phyloP scores from a whole-genome alignment of 1,284 basidiomycete species.

The Amylostereum areolatum region DNA sequence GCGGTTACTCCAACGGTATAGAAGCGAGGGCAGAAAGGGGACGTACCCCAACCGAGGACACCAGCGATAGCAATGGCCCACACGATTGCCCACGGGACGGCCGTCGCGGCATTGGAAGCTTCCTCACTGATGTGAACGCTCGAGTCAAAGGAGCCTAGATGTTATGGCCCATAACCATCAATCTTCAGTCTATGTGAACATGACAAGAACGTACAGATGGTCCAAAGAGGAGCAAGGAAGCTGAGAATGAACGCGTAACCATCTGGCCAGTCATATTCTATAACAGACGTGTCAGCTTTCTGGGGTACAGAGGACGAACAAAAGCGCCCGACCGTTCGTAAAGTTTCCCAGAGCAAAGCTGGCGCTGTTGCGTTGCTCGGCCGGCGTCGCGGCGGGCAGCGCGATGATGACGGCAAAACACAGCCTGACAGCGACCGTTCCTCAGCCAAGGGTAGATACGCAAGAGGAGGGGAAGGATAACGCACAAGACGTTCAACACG shows the following conservation, averaged over 20 bases:
- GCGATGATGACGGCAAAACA: constrained; percentile 73
- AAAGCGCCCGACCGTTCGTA: constrained; percentile 20
- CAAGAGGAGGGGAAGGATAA: too few relatives aligned
- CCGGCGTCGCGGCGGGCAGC: constrained; percentile 66
- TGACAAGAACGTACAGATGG: constrained; percentile 46
- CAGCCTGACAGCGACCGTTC: constrained; percentile 44
- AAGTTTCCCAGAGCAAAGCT: constrained; percentile 64
- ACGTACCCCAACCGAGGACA: constrained; percentile 64
- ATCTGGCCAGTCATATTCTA: constrained; percentile 64
- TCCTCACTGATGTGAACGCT: constrained; percentile 79
- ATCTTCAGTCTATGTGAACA: not conserved
- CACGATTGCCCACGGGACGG: constrained; percentile 73
- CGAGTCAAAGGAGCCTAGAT: constrained; percentile 40
- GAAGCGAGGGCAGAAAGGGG: too few relatives aligned
- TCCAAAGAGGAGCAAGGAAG: constrained; percentile 75
- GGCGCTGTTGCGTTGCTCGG: constrained; percentile 59
- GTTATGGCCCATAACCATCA: not conserved
- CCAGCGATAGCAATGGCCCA: constrained; percentile 51
- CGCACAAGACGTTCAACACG: constrained; percentile 59
- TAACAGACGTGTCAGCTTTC: not conserved
- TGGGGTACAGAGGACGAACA: not conserved
- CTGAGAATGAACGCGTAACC: constrained; percentile 74
- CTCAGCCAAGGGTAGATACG: too few relatives aligned
- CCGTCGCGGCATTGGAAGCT: constrained; percentile 61
- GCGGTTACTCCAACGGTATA: constrained; percentile 29